Percentiles rank a stretch among this genome's conserved stretches.
Conservation (phyloP, 2,329 filamentous ascomycete species). For the Neonectria punicea region DNA sequence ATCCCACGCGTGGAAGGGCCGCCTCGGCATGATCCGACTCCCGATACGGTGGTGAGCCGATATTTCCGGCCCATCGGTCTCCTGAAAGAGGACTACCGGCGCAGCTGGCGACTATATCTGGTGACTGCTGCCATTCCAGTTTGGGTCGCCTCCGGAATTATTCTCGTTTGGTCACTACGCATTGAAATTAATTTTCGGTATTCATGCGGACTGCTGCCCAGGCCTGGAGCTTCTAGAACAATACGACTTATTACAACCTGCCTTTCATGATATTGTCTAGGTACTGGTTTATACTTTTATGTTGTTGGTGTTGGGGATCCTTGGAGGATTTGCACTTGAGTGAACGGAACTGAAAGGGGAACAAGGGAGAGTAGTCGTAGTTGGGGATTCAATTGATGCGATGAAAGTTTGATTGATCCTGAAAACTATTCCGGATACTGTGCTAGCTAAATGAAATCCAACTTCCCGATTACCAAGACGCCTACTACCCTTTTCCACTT, state of each 20-base stretch:
- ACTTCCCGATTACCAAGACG: background rate
- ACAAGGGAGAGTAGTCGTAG: background rate
- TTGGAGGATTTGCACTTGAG: background rate
- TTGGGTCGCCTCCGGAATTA: background rate
- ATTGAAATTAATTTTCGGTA: background rate
- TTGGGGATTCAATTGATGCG: background rate
- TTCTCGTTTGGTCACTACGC: background rate
- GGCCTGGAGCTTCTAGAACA: background rate
- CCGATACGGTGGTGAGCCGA: background rate
- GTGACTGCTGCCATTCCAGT: background rate
- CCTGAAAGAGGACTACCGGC: background rate
- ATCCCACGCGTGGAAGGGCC: background rate
- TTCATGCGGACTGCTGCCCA: background rate
- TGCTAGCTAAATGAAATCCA: background rate
- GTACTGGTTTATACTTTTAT: background rate
- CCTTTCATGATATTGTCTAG: background rate
- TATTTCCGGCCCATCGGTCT: background rate
- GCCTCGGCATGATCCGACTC: background rate
- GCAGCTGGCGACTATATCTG: constrained; percentile 1
- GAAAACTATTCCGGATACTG: background rate
- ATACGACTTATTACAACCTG: background rate
- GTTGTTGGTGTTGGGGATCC: background rate
- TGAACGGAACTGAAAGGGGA: background rate
- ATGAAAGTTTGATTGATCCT: background rate
- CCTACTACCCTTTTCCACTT: background rate